Base-by-base conservation (phyloP, 1,139 yeast species). In the Protomyces inundatus region DNA sequence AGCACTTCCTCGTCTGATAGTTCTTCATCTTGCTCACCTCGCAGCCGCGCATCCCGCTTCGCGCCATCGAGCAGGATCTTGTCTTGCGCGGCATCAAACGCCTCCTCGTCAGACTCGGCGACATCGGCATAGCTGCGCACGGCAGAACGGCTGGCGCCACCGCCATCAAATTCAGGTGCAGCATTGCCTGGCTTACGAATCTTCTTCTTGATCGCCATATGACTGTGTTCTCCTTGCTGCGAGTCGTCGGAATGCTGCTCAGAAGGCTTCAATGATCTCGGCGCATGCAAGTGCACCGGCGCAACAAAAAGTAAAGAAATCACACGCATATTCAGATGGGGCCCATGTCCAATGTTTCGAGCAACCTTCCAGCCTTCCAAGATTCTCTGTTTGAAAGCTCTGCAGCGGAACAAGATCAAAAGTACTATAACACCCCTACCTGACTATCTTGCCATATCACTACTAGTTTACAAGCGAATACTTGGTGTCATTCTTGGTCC, bases 1-100 rank as follows among this genome's bases (percentile, higher is more conserved):
- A 69, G 52, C 10, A 70, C 71, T 52, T 70, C 71, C 40, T 69
- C 70, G 40, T 70, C 71, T 34, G 70, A 68, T 7, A 64, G 65
- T 32, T 69, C 71, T 39, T 54, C 33, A 39, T 23, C 48, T 34
- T 39, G 16, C 42, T 63, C 58, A 3, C 46, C 64, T 4, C 58
- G 50, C 34, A 42, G 32, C n/a, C 58, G 54, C 10, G 33, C 32
- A 14, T 54, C 58, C 34, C 64, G 54, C 30, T 5, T n/a, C 33
- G 45, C 64, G 6, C 59, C 55, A 4, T 66, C 68, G 6, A 69
- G 54, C 42, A 67, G 36, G 32, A 69, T 67, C 63, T 67, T 66
- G 52, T 69, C 71, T 23, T 69, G 63, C 45, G 67, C 68, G 33
- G 66, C 69, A 50, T 69, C 70, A 57, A 69, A 68, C 16, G 53